Conservation (phyloP, 768 basidiomycete species). For the Suillus americanus region DNA sequence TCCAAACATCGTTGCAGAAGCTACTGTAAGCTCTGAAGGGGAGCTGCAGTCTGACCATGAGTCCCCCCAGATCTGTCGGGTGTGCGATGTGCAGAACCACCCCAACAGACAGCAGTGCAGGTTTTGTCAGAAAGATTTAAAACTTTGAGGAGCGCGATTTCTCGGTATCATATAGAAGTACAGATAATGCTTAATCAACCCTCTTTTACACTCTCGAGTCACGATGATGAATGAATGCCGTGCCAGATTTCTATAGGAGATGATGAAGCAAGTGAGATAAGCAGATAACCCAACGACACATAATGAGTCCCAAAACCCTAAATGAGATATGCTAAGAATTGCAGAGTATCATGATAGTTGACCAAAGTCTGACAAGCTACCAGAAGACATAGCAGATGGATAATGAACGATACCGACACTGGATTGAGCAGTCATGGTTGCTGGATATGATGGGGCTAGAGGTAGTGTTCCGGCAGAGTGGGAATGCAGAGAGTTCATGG, state of each 20-base stretch:
- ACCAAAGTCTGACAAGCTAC: slow-evolving; percentile 23
- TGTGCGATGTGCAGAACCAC: slow-evolving; percentile 61
- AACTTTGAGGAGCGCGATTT: slow-evolving; percentile 21
- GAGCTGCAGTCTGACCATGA: slow-evolving; percentile 21
- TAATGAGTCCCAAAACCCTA: slow-evolving; percentile 28
- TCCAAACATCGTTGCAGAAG: slow-evolving; percentile 29
- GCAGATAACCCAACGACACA: slow-evolving; percentile 24
- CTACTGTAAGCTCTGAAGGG: slow-evolving; percentile 35
- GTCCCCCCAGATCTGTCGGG: slow-evolving; percentile 44
- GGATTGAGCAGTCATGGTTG: slow-evolving; percentile 21
- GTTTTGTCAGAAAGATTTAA: slow-evolving; percentile 46
- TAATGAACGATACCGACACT: slow-evolving; percentile 18
- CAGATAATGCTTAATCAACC: slow-evolving; percentile 35
- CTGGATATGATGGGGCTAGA: slow-evolving; percentile 26
- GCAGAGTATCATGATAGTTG: slow-evolving; percentile 19
- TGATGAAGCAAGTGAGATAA: slow-evolving; percentile 24
- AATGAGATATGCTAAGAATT: slow-evolving; percentile 16
- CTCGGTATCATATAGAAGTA: slow-evolving; percentile 32
- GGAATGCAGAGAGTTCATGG: slow-evolving; percentile 32
- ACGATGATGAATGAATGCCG: slow-evolving; percentile 16
- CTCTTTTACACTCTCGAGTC: slow-evolving; percentile 20
- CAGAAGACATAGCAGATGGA: slow-evolving; percentile 23
- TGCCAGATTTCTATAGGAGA: slow-evolving; percentile 29
- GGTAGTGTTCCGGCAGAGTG: slow-evolving; percentile 35
- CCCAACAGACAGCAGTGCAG: slow-evolving; percentile 41